Percentiles rank a stretch among this genome's conserved stretches.
Conservation (phyloP, 768 basidiomycete genomes). For the Russula emetica region DNA sequence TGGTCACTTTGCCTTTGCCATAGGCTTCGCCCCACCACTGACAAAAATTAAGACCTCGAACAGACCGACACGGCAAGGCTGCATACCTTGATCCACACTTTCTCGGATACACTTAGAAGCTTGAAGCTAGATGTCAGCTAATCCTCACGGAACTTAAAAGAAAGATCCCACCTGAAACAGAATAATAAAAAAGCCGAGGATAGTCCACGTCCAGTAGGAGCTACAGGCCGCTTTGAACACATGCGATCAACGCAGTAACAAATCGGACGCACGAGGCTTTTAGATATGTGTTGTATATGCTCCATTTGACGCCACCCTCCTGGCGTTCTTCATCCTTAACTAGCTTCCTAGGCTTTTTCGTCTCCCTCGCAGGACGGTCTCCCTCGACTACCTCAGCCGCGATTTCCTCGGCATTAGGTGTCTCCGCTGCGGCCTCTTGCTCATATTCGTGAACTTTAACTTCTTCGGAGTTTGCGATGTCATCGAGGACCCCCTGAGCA, state of each 20-base stretch:
- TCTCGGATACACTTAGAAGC: constrained; percentile 53
- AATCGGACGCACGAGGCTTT: constrained; percentile 55
- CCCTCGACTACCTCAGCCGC: constrained; percentile 30
- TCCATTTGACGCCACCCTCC: constrained; percentile 78
- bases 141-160: background rate
- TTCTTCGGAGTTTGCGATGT: constrained; percentile 51
- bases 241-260: background rate
- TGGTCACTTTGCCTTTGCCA: constrained; percentile 25
- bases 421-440: constrained; percentile 25
- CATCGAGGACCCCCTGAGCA: constrained; percentile 54
- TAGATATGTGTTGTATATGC: constrained; percentile 57
- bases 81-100: constrained; percentile 69
- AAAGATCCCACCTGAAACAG: constrained; percentile 34
- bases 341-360: constrained; percentile 66
- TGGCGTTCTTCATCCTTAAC: constrained; percentile 81
- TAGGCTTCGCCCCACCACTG: constrained; percentile 63
- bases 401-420: constrained; percentile 33
- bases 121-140: constrained; percentile 28
- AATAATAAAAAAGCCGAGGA: constrained; percentile 48
- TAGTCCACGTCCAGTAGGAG: constrained; percentile 64
- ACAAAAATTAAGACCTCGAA: background rate
- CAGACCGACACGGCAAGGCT: background rate
- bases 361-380: constrained; percentile 33
- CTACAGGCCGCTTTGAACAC: constrained; percentile 32
- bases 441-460: constrained; percentile 48